phyloP scores from a whole-genome alignment of 208 protist genomes.

The Strigomonas culicis region DNA sequence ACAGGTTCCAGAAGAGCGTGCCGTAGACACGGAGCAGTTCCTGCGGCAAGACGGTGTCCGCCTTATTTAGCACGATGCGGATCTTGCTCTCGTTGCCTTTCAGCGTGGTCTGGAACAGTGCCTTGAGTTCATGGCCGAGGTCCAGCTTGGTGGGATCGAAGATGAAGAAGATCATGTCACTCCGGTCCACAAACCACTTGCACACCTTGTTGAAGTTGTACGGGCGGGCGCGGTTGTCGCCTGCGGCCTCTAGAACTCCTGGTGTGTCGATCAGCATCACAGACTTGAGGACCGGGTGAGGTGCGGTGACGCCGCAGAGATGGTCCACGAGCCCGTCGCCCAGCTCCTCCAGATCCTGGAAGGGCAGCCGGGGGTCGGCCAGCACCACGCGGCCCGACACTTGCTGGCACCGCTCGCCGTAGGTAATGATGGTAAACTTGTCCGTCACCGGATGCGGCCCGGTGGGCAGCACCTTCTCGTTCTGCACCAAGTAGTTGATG shows the following conservation, averaged over 20 bases:
- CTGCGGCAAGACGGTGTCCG: constrained; percentile 91
- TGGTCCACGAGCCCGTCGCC: constrained; percentile 87
- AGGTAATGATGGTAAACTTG: constrained; percentile 94
- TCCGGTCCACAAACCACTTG: constrained; percentile 93
- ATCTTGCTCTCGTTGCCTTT: constrained; percentile 94
- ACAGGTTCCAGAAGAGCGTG: constrained; percentile 96
- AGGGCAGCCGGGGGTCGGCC: constrained; percentile 83
- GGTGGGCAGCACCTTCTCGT: constrained; percentile 68
- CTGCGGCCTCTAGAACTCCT: constrained; percentile 93
- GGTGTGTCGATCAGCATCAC: constrained; percentile 97
- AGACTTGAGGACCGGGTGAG: constrained; percentile 87
- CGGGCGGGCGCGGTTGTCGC: constrained; percentile 54
- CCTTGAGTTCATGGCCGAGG: constrained; percentile 66
- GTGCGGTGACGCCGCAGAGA: constrained; percentile 72
- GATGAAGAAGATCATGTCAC: constrained; percentile 95
- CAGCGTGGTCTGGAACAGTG: constrained; percentile 65
- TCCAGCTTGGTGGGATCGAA: constrained; percentile 99
- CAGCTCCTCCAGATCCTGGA: constrained; percentile 81
- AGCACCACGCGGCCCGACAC: constrained; percentile 89
- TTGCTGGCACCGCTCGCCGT: constrained; percentile 71
- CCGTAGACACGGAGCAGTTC: constrained; percentile 97
- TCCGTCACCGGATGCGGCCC: constrained; percentile 94
- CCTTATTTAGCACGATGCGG: constrained; percentile 97
- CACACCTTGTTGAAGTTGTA: constrained; percentile 83
- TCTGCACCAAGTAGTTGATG: constrained; percentile 91